A percentile compares a stretch with the other conserved stretches of the same genome.
These are phyloP conservation scores for Lasiosphaeria miniovina DNA, from an alignment of 495 filamentous ascomycete species.

Conservation along the genomic window DNA sequence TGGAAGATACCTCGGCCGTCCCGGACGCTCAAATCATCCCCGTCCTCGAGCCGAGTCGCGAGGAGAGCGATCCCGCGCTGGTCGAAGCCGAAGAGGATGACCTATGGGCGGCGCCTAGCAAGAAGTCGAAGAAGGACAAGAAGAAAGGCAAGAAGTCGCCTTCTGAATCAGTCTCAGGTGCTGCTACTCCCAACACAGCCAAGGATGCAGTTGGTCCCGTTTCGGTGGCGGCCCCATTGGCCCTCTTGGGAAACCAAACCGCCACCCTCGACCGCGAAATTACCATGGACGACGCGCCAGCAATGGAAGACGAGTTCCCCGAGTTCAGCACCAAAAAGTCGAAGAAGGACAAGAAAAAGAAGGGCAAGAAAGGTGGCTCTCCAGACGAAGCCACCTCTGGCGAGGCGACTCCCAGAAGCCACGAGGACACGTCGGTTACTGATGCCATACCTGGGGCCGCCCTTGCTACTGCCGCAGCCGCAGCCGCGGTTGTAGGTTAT, in stretches of 20 bases:
- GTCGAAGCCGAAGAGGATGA: conserved; percentile 11
- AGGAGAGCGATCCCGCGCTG: conserved; percentile 3
- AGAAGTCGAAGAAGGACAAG: conserved; percentile 38
- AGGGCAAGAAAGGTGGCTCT: conserved; percentile 19
- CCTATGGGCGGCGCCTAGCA: conserved; percentile 8
- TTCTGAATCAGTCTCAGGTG: conserved; percentile 17
- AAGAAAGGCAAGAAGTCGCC: conserved; percentile 26
- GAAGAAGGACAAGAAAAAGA: conserved; percentile 40
- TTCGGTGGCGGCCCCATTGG: too few species aligned
- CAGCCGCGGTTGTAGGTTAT: background rate
- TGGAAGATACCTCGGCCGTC: conserved; percentile 7
- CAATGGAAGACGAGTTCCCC: conserved; percentile 12
- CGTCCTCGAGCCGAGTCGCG: conserved; percentile 8
- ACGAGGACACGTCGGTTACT: background rate
- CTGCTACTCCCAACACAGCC: conserved; percentile 15
- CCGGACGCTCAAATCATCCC: background rate
- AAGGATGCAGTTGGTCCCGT: too few species aligned
- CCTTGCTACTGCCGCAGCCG: background rate
- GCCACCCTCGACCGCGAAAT: background rate
- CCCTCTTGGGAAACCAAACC: too few species aligned
- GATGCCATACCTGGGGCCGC: background rate
- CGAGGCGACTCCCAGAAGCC: conserved; percentile 16
- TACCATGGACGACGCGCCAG: conserved; percentile 1
- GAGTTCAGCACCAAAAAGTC: conserved; percentile 23
- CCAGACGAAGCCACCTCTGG: conserved; percentile 16